Evolutionary conservation across 179 eudicot genomes (phyloP), one percentile per base, ranked within the genome.

Genomic region (Patellifolia procumbens): DNA sequence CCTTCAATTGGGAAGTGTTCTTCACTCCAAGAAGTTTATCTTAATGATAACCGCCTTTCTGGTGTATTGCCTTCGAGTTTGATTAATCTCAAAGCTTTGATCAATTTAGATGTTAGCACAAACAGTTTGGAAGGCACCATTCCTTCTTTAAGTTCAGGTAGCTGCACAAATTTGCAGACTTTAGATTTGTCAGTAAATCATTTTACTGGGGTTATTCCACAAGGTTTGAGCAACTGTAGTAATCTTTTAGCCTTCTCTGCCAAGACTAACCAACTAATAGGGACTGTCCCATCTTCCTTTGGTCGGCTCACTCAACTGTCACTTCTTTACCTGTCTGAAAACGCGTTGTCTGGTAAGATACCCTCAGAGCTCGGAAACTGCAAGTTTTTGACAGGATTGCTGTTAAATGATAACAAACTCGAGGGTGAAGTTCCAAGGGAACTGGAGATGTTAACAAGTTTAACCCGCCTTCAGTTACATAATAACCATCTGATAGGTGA

Each of bases 281-380:
- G 98, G 59, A 62, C 61, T 13, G 88, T 94, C 72, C 97, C 96
- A 15, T 77, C 91, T 67, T 86, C 90, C 71, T 46, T 94, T 1
- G 96, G 97, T 68, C 74, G 69, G 31, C 93, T 94, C 12, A 60
- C 86, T 0, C 39, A 81, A 39, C 81, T 94, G 34, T 70, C 80
- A 29, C 5, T 10, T 9, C 91, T 94, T 49, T 84, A 83, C 79
- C 88, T 94, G 24, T 42, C 78, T 60, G 76, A 79, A 24, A 94
- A 94, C 80, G 26, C 45, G 43, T 78, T 94, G 37, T 82, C 89
- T 1, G 97, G 98, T 15, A 75, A 49, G 32, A 91, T 94, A 71
- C 94, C 94, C 17, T 82, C 90, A 5, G 92, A 92, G 80, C 93
- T 94, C 67, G 97, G 98, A 16, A 87, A 86, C 8, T 91, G 96